Evolutionary conservation across 805 yeast species (phyloP).

Genomic region (Wickerhamomyces bovis): DNA sequence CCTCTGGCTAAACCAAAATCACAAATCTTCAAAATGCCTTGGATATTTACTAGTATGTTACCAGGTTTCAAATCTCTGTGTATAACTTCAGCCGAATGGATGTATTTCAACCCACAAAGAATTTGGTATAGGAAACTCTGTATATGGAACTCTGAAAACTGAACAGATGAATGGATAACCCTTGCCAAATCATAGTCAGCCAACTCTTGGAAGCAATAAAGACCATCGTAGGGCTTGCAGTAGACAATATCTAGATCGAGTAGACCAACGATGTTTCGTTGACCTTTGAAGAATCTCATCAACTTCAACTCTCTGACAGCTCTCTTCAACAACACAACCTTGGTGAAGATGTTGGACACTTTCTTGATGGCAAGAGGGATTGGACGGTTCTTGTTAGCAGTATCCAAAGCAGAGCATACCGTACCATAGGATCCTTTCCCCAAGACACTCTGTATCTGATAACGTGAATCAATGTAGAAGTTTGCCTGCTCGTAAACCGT

Average conservation of each 20-base stretch:
- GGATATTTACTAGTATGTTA: slow-evolving; percentile 68
- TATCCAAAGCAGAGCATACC: slow-evolving; percentile 69
- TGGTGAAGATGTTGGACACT: slow-evolving; percentile 61
- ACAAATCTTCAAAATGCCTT: slow-evolving; percentile 78
- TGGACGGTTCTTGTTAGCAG: slow-evolving; percentile 25
- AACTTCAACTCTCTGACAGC: slow-evolving; percentile 80
- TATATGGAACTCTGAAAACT: slow-evolving; percentile 79
- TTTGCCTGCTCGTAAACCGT: slow-evolving; percentile 45
- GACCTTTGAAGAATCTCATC: slow-evolving; percentile 81
- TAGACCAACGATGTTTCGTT: slow-evolving; percentile 69
- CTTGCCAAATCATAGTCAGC: slow-evolving; percentile 76
- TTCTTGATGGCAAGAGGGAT: slow-evolving; percentile 70
- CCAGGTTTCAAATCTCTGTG: slow-evolving; percentile 94
- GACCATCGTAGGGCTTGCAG: slow-evolving; percentile 69
- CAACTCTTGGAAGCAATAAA: slow-evolving; percentile 84
- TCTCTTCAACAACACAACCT: slow-evolving; percentile 63
- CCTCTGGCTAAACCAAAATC: slow-evolving; percentile 94
- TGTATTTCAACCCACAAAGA: slow-evolving; percentile 78
- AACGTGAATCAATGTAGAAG: slow-evolving; percentile 58
- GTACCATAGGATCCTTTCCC: slow-evolving; percentile 88
- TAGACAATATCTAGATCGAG: slow-evolving; percentile 69
- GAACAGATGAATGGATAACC: slow-evolving; percentile 72
- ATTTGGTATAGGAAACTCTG: slow-evolving; percentile 74
- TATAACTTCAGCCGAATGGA: slow-evolving; percentile 87
- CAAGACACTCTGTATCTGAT: slow-evolving; percentile 48